phyloP scores from a whole-genome alignment of 352 stramenopile species.

The Phytophthora aleatoria region DNA sequence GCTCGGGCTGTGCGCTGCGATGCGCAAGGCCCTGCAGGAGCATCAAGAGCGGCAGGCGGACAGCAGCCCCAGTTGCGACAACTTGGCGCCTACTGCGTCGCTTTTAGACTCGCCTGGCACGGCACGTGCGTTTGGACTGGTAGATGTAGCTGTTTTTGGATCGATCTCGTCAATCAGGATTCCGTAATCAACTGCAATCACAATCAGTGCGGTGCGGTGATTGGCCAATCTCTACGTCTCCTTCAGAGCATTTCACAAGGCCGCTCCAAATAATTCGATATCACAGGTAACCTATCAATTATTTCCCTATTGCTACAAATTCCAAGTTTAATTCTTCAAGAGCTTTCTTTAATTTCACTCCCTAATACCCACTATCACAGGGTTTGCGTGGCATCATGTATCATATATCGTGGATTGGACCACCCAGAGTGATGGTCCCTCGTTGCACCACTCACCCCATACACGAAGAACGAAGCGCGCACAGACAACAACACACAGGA shows the following conservation, averaged over 20 bases:
- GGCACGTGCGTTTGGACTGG: no score
- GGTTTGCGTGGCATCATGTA: background rate
- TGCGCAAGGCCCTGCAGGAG: slow-evolving; percentile 19
- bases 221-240: background rate
- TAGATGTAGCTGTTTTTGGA: no score
- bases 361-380: background rate
- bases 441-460: slow-evolving; percentile 17
- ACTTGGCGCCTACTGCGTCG: background rate
- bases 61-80: background rate
- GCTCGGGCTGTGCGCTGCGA: slow-evolving; percentile 24
- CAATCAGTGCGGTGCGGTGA: slow-evolving; percentile 13
- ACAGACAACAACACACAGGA: slow-evolving; percentile 16
- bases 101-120: no score
- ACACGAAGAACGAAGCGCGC: slow-evolving; percentile 26
- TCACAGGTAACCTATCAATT: slow-evolving; percentile 2
- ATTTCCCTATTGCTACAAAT: background rate
- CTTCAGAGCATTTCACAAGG: background rate
- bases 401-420: slow-evolving; percentile 5
- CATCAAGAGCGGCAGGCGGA: slow-evolving; percentile 1
- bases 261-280: slow-evolving; percentile 2
- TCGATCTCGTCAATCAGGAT: slow-evolving; percentile 12
- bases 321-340: background rate
- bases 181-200: slow-evolving; percentile 13
- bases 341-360: background rate
- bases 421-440: slow-evolving; percentile 31